Evolutionary conservation across 2,329 filamentous ascomycete species (phyloP).

Genomic region (Parastagonospora avenae): DNA sequence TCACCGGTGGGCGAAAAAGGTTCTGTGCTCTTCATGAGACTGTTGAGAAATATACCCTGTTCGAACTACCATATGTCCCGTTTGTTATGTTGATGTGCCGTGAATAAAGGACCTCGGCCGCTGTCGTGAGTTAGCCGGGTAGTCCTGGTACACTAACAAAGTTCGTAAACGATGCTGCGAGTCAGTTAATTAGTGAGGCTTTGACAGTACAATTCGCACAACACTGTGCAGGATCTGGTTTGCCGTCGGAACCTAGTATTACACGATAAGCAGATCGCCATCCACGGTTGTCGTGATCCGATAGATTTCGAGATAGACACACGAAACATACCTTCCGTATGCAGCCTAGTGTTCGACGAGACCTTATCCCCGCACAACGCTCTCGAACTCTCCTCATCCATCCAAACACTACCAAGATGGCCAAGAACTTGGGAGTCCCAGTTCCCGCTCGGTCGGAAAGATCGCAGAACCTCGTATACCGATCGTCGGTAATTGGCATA

Average conservation of each 20-base stretch:
- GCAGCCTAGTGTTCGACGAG: slow-evolving; percentile 3
- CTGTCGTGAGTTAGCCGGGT: too few relatives aligned
- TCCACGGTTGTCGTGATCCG: background rate
- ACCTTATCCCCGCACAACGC: slow-evolving; percentile 9
- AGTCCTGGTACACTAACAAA: too few relatives aligned
- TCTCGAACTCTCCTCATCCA: background rate
- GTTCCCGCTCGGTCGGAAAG: background rate
- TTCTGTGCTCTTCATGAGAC: slow-evolving; percentile 8
- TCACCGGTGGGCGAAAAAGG: slow-evolving; percentile 8
- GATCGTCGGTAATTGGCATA: slow-evolving; percentile 6
- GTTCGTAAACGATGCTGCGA: too few relatives aligned
- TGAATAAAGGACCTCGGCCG: too few relatives aligned
- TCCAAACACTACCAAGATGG: slow-evolving; percentile 13
- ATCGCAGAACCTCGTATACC: background rate
- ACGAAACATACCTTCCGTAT: slow-evolving; percentile 9
- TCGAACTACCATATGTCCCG: background rate
- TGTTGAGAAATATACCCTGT: background rate
- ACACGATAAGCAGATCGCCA: too few relatives aligned
- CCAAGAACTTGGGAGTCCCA: slow-evolving; percentile 15
- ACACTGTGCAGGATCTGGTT: too few relatives aligned
- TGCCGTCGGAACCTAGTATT: too few relatives aligned
- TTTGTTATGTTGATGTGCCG: too few relatives aligned
- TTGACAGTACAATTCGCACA: too few relatives aligned
- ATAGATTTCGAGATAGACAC: background rate
- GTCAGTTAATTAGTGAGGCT: too few relatives aligned